Evolutionary conservation across 106 monocot species (phyloP).

Genomic region (Agapanthus africanus): DNA sequence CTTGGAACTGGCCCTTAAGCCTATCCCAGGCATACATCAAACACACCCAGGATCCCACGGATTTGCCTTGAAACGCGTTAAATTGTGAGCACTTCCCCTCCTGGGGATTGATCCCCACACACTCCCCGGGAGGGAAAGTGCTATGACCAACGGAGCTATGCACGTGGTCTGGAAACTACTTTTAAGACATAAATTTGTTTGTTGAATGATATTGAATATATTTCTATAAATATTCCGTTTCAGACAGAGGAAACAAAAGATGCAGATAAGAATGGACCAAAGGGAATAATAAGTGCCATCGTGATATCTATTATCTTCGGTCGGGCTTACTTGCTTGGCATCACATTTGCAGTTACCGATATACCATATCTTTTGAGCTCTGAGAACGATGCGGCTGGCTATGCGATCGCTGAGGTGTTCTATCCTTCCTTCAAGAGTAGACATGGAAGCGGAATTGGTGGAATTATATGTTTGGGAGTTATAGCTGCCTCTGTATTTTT

Average conservation of each 20-base stretch:
- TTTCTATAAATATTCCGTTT: too few relatives aligned
- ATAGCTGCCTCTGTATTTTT: slow-evolving; percentile 78
- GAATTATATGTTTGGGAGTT: slow-evolving; percentile 71
- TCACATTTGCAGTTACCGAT: slow-evolving; percentile 76
- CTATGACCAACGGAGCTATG: too few relatives aligned
- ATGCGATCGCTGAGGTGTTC: slow-evolving; percentile 84
- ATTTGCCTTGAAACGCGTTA: too few relatives aligned
- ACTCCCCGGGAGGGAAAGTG: too few relatives aligned
- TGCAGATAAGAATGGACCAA: slow-evolving; percentile 75
- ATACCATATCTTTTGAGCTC: slow-evolving; percentile 59
- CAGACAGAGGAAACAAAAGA: slow-evolving; percentile 88
- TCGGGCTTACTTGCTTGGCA: slow-evolving; percentile 79
- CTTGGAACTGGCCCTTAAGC: too few relatives aligned
- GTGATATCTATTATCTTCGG: slow-evolving; percentile 66
- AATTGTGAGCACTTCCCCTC: too few relatives aligned
- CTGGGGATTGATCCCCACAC: too few relatives aligned
- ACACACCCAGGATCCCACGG: too few relatives aligned
- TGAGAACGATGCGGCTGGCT: slow-evolving; percentile 85
- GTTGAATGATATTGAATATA: too few relatives aligned
- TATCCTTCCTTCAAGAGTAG: slow-evolving; percentile 76
- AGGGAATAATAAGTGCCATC: slow-evolving; percentile 77
- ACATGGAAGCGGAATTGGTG: slow-evolving; percentile 69
- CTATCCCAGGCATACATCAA: too few relatives aligned
- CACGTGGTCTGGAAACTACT: too few relatives aligned
- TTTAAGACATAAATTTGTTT: too few relatives aligned